Base-by-base conservation (phyloP, 1,139 yeast species). In the Geotrichum cucujoidarum region DNA sequence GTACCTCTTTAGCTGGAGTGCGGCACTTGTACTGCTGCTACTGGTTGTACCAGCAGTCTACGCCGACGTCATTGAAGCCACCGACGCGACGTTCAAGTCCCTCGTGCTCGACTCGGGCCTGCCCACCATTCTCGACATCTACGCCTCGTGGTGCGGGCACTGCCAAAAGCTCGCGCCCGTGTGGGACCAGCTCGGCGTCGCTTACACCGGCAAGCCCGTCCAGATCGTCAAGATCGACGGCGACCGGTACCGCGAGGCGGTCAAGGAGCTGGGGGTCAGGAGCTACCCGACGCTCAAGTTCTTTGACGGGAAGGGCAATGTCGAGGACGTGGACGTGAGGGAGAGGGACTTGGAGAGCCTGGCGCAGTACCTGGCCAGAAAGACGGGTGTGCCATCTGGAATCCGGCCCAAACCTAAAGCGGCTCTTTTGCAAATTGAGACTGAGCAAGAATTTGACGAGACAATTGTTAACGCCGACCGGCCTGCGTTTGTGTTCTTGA, bases 141-240 rank as follows among this genome's bases (percentile, higher is more conserved):
- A 81, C 60, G 92, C 94, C 37, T 78, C 80, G 50, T 84, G 94
- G 95, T 85, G 95, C 62, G 76, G 87, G 32, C 92, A 85, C 65
- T 85, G 95, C 67, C 78, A 80, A 65, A 74, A 72, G 46, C 67
- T 85, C 60, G 74, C 75, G 55, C 94, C 94, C 4, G 70, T 73
- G 1, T 78, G 78, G 60, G 89, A 83, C 54, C 73, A 76, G 59
- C 69, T 85, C 45, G 79, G 83, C 1, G 76, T 73, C 4, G 55
- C 69, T 24, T 83, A 73, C 60, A 68, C 63, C 7, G 71, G 68
- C 24, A 62, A 66, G 24, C 74, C 73, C n/a, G 65, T 83, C 33
- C 68, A 64, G 55, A 60, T 67, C 45, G 55, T 65, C 53, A 79
- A 81, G 60, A 73, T 83, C 47, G 83, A 85, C 62, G 92, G 85